Base-by-base conservation (phyloP, 2,329 filamentous ascomycete species). In the Colletotrichum endophyticum region DNA sequence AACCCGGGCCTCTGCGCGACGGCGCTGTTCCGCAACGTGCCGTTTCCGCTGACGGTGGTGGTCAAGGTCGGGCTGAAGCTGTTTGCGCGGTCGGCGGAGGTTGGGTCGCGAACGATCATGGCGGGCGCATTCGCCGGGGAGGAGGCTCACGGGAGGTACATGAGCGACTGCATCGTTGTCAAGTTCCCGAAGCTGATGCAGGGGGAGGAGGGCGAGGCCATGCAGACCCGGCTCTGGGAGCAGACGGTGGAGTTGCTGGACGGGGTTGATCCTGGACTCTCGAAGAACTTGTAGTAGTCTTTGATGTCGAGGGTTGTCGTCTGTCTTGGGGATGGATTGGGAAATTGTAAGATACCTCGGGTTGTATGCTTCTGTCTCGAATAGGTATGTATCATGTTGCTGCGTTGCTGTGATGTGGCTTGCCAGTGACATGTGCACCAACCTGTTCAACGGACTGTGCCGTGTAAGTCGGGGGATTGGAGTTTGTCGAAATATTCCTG, bases 171-270 rank as follows among this genome's bases (percentile, higher is more conserved):
- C 16, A 72, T 77, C 30, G 72, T 85, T 22, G 75, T 78, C 34
- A 59, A 66, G 28, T 78, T 78, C 64, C 80, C 82, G 7, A 67
- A 71, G 12, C 53, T 77, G 8, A 82, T 84, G 80, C 69, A 78
- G 8, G 81, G 86, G 7, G 80, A 84, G 7, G 82, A 87, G 39
- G 88, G 87, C 1, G 78, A 80, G 49, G 70, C 81, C 68, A 75
- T 82, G 70, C 86, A 85, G 73, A 79, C 80, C 62, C 84, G 81
- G 73, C 80, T 88, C 4, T 90, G 84, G 80, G 82, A 79, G 19
- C 87, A 90, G 81, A 77, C 90, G 78, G 63, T 86, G 76, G 84
- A 78, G 13, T 81, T 87, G 25, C 70, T 90, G 34, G 87, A 89
- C 66, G 81, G 68, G 5, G 83, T 89, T 36, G 83, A 88, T 76